These are phyloP conservation scores for Neofusicoccum sp. DNA, from an alignment of 2,329 filamentous ascomycete species.

Conservation along the genomic window DNA sequence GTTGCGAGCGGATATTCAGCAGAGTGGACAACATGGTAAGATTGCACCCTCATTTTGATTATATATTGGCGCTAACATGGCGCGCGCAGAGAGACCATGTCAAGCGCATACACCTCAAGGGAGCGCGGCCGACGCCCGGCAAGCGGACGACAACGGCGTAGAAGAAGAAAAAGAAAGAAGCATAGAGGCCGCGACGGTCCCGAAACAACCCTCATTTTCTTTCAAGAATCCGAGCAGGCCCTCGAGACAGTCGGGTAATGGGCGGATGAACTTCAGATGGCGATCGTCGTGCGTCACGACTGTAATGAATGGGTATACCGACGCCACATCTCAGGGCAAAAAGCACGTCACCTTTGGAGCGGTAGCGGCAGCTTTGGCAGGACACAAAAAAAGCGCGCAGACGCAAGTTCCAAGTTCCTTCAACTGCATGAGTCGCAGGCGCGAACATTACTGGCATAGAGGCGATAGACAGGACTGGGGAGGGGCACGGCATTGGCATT, in stretches of 20 bases:
- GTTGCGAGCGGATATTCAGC: conserved; percentile 61
- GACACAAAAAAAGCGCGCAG: conserved; percentile 15
- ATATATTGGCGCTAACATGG: background rate
- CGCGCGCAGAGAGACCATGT: conserved; percentile 41
- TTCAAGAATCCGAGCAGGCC: conserved; percentile 10
- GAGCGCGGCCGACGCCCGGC: conserved; percentile 14
- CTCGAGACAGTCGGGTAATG: conserved; percentile 21
- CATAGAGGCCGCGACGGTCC: too few species aligned
- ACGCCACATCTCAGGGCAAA: conserved; percentile 6
- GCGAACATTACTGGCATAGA: conserved; percentile 18
- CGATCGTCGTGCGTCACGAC: conserved; percentile 19
- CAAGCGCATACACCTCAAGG: conserved; percentile 44
- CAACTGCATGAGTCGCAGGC: conserved; percentile 15
- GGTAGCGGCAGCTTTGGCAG: conserved; percentile 6
- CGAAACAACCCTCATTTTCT: background rate
- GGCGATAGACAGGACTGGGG: conserved; percentile 11
- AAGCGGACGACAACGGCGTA: conserved; percentile 21
- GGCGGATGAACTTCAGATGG: conserved; percentile 16
- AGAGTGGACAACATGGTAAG: conserved; percentile 64
- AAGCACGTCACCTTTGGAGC: conserved; percentile 6
- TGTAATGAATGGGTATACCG: conserved; percentile 18
- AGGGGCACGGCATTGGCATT: conserved; percentile 20
- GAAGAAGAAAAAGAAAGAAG: too few species aligned
- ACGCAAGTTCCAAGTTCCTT: conserved; percentile 17
- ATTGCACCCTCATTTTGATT: conserved; percentile 1